Percentiles rank a stretch among this genome's conserved stretches.
Evolutionary conservation across 257 asterid species (phyloP).

Genomic region (Solanum lycopersicoides): DNA sequence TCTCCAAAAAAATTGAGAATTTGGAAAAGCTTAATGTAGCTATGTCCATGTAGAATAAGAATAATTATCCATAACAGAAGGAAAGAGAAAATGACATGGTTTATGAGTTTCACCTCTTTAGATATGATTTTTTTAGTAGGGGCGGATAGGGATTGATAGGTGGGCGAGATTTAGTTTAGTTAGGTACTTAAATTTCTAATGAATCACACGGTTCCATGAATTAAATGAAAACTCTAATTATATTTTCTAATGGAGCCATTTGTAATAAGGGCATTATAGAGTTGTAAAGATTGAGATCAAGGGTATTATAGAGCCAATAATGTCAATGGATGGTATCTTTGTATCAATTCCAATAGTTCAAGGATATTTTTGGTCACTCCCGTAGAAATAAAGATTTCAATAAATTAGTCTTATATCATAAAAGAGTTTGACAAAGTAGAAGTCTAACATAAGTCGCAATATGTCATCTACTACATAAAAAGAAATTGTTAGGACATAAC

Average conservation of each 20-base stretch:
- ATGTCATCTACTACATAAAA: too few relatives aligned
- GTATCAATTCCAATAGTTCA: background rate
- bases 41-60: background rate
- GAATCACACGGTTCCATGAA: background rate
- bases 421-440: too few relatives aligned
- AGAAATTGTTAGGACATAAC: too few relatives aligned
- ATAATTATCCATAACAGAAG: background rate
- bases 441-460: too few relatives aligned
- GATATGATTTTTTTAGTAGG: background rate
- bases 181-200: background rate
- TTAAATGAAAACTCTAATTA: too few relatives aligned
- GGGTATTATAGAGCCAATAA: background rate
- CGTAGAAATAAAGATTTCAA: background rate
- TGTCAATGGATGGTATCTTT: background rate
- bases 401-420: too few relatives aligned
- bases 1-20: background rate
- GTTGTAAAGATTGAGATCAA: background rate
- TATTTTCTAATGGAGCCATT: background rate
- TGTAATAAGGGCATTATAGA: background rate
- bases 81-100: background rate
- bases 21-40: background rate
- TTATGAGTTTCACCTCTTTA: background rate
- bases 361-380: background rate
- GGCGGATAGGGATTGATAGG: background rate
- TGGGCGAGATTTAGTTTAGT: background rate